These are phyloP conservation scores for Sclerotinia spermophila DNA, from an alignment of 2,329 filamentous ascomycete genomes.

Conservation along the genomic window DNA sequence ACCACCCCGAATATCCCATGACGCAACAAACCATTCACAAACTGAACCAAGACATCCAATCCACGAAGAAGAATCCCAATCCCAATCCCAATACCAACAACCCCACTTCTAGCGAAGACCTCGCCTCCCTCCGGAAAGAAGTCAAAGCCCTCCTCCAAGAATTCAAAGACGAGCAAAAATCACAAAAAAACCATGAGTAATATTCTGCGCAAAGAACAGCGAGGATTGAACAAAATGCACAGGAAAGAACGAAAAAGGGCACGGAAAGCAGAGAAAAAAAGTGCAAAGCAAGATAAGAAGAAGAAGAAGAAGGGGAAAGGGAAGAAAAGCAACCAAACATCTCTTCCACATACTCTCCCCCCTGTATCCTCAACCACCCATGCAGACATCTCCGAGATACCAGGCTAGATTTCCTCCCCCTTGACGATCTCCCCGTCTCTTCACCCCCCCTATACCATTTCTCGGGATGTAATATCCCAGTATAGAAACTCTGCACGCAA, in stretches of 20 bases:
- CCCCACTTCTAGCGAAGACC: constrained; percentile 31
- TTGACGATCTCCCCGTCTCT: background rate
- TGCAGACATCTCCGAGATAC: background rate
- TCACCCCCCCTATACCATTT: background rate
- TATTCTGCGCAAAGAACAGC: constrained; percentile 24
- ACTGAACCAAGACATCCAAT: constrained; percentile 45
- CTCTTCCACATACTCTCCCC: background rate
- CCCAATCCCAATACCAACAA: background rate
- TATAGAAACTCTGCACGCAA: background rate
- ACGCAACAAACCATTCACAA: constrained; percentile 45
- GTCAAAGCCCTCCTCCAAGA: constrained; percentile 45
- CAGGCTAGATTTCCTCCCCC: background rate
- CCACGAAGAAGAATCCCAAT: constrained; percentile 33
- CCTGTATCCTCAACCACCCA: background rate
- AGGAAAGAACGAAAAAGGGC: background rate
- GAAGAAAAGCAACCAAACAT: constrained; percentile 22
- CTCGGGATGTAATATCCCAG: background rate
- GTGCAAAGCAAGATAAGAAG: constrained; percentile 30
- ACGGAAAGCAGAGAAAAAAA: constrained; percentile 14
- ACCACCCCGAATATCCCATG: constrained; percentile 48
- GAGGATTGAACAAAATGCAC: constrained; percentile 2
- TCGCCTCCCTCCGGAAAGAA: constrained; percentile 43
- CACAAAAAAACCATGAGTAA: constrained; percentile 34
- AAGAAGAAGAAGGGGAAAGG: constrained; percentile 29
- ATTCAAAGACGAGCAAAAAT: constrained; percentile 44